Evolutionary conservation across 108 stramenopile species (phyloP).

Genomic region (Cylindrotheca closterium): DNA sequence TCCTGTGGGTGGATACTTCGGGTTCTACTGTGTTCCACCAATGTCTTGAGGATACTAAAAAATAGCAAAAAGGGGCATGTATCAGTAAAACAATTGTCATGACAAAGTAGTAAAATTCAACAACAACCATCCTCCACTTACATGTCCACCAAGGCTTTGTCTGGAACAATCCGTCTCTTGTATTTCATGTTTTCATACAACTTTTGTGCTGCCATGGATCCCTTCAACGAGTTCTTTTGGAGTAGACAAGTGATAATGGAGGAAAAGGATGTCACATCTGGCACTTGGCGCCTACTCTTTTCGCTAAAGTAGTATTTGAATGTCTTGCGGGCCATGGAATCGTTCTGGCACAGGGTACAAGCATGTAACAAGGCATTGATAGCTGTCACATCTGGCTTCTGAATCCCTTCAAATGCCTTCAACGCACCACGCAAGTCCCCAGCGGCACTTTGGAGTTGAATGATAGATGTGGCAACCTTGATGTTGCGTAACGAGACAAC

Average conservation of each 20-base stretch:
- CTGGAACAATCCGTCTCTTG: slow-evolving; percentile 52
- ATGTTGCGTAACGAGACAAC: slow-evolving; percentile 42
- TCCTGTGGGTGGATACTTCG: slow-evolving; percentile 49
- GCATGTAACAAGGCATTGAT: slow-evolving; percentile 77
- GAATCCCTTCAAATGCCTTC: slow-evolving; percentile 43
- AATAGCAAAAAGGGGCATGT: not conserved
- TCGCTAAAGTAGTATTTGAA: slow-evolving; percentile 48
- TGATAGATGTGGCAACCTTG: slow-evolving; percentile 62
- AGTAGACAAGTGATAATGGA: slow-evolving; percentile 59
- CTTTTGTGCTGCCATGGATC: slow-evolving; percentile 37
- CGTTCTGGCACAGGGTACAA: slow-evolving; percentile 49
- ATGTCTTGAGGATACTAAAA: slow-evolving; percentile 53
- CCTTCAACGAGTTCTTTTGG: slow-evolving; percentile 43
- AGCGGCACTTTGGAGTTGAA: slow-evolving; percentile 56
- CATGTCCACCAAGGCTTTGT: slow-evolving; percentile 69
- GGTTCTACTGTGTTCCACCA: slow-evolving; percentile 39
- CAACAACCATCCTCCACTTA: slow-evolving; percentile 31
- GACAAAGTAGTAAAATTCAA: not conserved
- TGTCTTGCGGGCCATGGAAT: slow-evolving; percentile 52
- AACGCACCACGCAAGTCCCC: slow-evolving; percentile 55
- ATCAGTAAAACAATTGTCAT: not conserved
- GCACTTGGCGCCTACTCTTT: slow-evolving; percentile 18
- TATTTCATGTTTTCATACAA: slow-evolving; percentile 74
- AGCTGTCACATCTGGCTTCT: slow-evolving; percentile 64
- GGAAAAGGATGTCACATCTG: slow-evolving; percentile 80